These are phyloP conservation scores for Diaporthe citri DNA, from an alignment of 2,329 filamentous ascomycete species.

Conservation along the genomic window DNA sequence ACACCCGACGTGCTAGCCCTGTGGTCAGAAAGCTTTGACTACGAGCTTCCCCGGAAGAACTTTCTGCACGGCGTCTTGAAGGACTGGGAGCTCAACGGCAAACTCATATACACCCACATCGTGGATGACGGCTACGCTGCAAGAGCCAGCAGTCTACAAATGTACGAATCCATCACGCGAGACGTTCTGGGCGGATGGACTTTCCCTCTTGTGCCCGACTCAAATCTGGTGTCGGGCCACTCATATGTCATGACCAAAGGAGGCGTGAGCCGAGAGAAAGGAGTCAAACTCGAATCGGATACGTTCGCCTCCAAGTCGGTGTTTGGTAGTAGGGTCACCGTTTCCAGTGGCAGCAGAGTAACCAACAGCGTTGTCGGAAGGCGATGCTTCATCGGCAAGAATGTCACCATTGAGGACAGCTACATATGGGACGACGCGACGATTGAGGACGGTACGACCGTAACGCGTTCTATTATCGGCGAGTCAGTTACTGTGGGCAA, in stretches of 20 bases:
- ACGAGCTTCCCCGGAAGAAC: conserved; percentile 79
- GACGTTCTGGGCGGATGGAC: conserved; percentile 91
- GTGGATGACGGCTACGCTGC: conserved; percentile 87
- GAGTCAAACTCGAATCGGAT: conserved; percentile 80
- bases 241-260: conserved; percentile 79
- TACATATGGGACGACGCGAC: conserved; percentile 90
- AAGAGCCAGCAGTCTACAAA: conserved; percentile 84
- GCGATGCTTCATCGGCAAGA: conserved; percentile 86
- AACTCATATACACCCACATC: conserved; percentile 94
- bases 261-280: conserved; percentile 82
- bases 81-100: conserved; percentile 96
- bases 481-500: conserved; percentile 79
- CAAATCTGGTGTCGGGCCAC: conserved; percentile 83
- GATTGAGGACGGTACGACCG: conserved; percentile 79
- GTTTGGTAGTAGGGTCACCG: conserved; percentile 80
- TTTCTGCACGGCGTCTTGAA: conserved; percentile 90
- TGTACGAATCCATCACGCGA: conserved; percentile 89
- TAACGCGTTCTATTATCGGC: conserved; percentile 82
- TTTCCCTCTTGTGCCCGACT: conserved; percentile 90
- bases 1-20: conserved; percentile 94
- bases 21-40: conserved; percentile 97
- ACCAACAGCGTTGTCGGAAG: conserved; percentile 85
- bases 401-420: conserved; percentile 82
- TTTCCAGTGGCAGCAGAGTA: conserved; percentile 80
- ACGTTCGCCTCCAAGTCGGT: conserved; percentile 79